phyloP scores from a whole-genome alignment of 2,329 filamentous ascomycete species.

The Colletotrichum trifolii region DNA sequence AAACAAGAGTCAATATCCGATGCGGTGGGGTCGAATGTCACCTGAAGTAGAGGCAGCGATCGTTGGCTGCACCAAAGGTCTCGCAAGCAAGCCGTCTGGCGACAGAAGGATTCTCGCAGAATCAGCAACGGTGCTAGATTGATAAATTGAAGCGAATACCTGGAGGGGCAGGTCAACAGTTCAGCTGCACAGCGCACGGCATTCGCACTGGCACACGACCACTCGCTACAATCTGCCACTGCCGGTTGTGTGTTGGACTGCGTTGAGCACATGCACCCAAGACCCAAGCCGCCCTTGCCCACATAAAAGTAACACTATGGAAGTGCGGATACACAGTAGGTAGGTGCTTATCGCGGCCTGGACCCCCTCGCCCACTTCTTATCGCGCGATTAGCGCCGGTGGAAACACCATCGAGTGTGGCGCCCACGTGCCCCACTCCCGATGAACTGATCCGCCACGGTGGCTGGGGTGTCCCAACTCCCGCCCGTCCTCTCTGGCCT shows the following conservation, averaged over 20 bases:
- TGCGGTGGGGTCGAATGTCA: slow-evolving; percentile 32
- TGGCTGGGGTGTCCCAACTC: slow-evolving; percentile 31
- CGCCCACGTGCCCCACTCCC: slow-evolving; percentile 2
- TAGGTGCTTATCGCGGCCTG: slow-evolving; percentile 28
- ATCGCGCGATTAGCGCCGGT: slow-evolving; percentile 34
- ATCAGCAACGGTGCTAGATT: slow-evolving; percentile 1
- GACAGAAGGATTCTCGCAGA: slow-evolving; percentile 10
- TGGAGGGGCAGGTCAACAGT: slow-evolving; percentile 33
- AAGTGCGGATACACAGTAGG: slow-evolving; percentile 5
- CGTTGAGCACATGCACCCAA: slow-evolving; percentile 34
- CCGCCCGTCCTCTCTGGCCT: slow-evolving; percentile 3
- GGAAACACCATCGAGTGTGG: slow-evolving; percentile 11
- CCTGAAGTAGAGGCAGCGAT: slow-evolving; percentile 10
- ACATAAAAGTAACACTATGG: too few relatives aligned
- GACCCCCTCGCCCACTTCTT: slow-evolving; percentile 20
- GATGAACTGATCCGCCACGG: slow-evolving; percentile 20
- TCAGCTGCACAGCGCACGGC: neutral
- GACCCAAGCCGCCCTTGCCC: slow-evolving; percentile 11
- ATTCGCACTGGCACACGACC: slow-evolving; percentile 21
- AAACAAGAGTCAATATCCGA: slow-evolving; percentile 36
- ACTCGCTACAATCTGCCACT: neutral
- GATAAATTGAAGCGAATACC: slow-evolving; percentile 20
- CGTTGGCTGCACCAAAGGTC: slow-evolving; percentile 4
- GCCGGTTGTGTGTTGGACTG: neutral
- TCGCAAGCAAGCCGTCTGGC: slow-evolving; percentile 1